These are phyloP conservation scores for Prillingera fragicola DNA, from an alignment of 1,284 basidiomycete species.

Conservation along the genomic window DNA sequence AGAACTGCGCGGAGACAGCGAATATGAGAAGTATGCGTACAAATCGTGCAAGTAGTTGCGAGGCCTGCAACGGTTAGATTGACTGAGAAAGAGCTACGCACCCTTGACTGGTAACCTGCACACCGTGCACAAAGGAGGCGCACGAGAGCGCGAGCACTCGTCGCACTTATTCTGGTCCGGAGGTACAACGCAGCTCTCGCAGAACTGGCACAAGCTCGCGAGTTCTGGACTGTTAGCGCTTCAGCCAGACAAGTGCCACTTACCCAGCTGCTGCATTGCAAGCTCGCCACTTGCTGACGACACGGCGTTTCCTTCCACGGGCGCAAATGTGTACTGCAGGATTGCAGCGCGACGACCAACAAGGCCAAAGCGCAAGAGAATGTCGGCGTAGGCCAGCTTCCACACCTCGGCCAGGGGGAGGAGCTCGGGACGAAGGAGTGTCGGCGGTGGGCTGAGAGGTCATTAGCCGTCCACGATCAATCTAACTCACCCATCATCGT, in stretches of 20 bases:
- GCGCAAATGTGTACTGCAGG: conserved; percentile 54
- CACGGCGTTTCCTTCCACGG: background rate
- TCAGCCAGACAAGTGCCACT: background rate
- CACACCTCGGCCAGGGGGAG: conserved; percentile 30
- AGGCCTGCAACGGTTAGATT: conserved; percentile 52
- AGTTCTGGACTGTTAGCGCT: background rate
- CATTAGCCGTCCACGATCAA: background rate
- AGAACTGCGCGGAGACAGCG: conserved; percentile 49
- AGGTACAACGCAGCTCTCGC: conserved; percentile 4
- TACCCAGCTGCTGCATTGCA: conserved; percentile 1
- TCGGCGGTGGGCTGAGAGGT: conserved; percentile 20
- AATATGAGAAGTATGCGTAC: conserved; percentile 63
- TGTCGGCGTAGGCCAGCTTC: conserved; percentile 62
- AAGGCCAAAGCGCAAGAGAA: conserved; percentile 65
- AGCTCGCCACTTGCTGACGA: conserved; percentile 15
- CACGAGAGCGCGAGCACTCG: background rate
- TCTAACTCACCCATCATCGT: conserved; percentile 24
- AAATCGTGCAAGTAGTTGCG: conserved; percentile 61
- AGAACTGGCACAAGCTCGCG: conserved; percentile 14
- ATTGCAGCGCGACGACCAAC: conserved; percentile 63
- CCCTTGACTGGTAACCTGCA: conserved; percentile 75
- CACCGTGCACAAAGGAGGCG: conserved; percentile 16
- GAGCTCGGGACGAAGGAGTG: conserved; percentile 26
- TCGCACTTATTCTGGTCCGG: conserved; percentile 3
- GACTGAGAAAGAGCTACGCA: conserved; percentile 34